Evolutionary conservation across 2,329 filamentous ascomycete genomes (phyloP), one percentile per base, ranked within the genome.

Genomic region (Bipolaris gigantea): DNA sequence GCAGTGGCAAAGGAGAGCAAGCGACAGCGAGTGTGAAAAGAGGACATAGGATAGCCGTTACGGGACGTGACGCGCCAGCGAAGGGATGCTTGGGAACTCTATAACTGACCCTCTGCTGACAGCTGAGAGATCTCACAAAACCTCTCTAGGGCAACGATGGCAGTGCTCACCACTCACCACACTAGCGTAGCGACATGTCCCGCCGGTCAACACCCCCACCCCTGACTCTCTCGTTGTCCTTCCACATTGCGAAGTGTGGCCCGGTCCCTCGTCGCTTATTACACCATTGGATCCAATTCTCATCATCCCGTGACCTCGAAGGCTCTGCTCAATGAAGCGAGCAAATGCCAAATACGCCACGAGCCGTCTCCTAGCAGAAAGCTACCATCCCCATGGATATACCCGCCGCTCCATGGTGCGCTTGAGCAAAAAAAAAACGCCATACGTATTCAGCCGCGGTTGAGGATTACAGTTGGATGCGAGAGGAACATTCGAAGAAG

Each of bases 1-100:
- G 38, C 33, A 16, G 48, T 7, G 45, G 30, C 34, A 55, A 46
- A 43, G 30, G 51, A 36, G 36, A 44, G 33, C 40, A 53, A 42
- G 47, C 38, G 30, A 44, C 39, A 27, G 36, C 34, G 40, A 27
- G 30, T 16, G 34, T 13, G 23, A 30, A 21, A 50, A 41, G 25
- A 30, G 21, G 40, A 47, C 47, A 50, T 54, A 44, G 36, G 34
- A 50, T 35, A 16, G 34, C 27, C 8, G 19, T 25, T 27, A 11
- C 15, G 18, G 18, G 21, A 16, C 18, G 25, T 43, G 25, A 34
- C 19, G 30, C 19, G 18, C 13, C 39, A 35, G 27, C 21, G 21
- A 13, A 15, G 39, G 43, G 50, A 19, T 18, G 13, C 21, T 38
- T 38, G 39, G 33, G 33, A 8, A 35, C n/a, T 50, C 38, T 45